These are phyloP conservation scores for Pestalotiopsis sp. DNA, from an alignment of 2,329 filamentous ascomycete genomes.

Conservation along the genomic window DNA sequence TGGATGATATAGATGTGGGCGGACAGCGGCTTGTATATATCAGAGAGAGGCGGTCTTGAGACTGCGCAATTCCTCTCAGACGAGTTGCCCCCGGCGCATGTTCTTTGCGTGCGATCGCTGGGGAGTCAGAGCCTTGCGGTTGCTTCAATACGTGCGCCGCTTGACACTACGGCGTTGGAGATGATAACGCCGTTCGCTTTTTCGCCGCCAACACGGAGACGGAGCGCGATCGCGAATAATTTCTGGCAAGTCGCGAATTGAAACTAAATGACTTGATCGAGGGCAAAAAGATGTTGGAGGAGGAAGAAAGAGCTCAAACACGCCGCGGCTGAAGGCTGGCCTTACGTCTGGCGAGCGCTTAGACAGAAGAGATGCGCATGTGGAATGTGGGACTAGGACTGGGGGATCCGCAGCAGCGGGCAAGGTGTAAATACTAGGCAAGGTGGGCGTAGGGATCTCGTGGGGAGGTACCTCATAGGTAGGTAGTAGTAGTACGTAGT, in stretches of 20 bases:
- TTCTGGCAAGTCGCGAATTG: background rate
- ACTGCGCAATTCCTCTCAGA: slow-evolving; percentile 21
- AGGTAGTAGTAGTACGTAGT: too few relatives aligned
- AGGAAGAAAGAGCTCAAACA: background rate
- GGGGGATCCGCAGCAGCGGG: slow-evolving; percentile 1
- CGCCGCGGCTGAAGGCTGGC: background rate
- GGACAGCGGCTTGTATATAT: slow-evolving; percentile 35
- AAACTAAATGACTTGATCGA: background rate
- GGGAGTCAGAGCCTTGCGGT: slow-evolving; percentile 5
- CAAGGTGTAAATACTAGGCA: slow-evolving; percentile 9
- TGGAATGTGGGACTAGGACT: slow-evolving; percentile 5
- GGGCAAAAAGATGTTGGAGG: background rate
- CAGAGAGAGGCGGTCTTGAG: slow-evolving; percentile 20
- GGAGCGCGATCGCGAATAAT: background rate
- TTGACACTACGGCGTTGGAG: background rate
- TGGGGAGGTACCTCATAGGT: too few relatives aligned
- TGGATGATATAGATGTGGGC: slow-evolving; percentile 25
- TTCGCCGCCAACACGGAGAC: background rate
- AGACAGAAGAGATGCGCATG: background rate
- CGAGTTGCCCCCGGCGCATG: background rate
- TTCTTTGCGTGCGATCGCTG: background rate
- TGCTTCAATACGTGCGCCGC: background rate
- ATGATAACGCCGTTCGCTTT: background rate
- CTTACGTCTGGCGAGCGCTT: slow-evolving; percentile 9
- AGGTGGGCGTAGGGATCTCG: background rate